These are phyloP conservation scores for Triticum dicoccoides DNA, from an alignment of 176 grass and related monocot genomes.

Conservation along the genomic window DNA sequence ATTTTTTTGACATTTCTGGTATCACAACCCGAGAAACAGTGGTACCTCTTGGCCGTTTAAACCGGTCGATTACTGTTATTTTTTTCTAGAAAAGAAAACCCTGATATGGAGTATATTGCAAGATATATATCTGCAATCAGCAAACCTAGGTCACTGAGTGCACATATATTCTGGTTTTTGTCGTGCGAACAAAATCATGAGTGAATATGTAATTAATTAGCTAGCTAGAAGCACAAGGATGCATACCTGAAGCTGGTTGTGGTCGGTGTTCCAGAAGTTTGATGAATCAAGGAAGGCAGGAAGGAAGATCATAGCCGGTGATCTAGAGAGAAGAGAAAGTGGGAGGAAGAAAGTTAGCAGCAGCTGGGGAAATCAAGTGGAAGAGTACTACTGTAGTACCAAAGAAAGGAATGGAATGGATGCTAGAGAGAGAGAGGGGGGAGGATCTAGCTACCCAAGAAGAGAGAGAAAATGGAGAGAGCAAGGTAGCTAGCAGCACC, in stretches of 20 bases:
- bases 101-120: background rate
- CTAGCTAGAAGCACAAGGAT: background rate
- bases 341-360: background rate
- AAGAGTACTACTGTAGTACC: background rate
- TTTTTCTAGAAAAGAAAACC: too few relatives aligned
- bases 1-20: too few relatives aligned
- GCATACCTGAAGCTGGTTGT: constrained; percentile 39
- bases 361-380: too few relatives aligned
- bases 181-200: background rate
- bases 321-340: background rate
- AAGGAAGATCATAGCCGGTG: constrained; percentile 42
- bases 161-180: background rate
- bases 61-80: too few relatives aligned
- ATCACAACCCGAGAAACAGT: too few relatives aligned
- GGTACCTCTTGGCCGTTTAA: too few relatives aligned
- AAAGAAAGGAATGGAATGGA: background rate
- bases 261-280: constrained; percentile 36
- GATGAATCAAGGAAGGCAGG: constrained; percentile 41
- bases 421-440: too few relatives aligned
- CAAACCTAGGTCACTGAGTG: background rate
- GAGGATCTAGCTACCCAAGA: constrained; percentile 5
- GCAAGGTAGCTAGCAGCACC: background rate
- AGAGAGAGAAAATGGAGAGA: background rate
- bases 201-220: background rate
- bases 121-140: background rate